These are phyloP conservation scores for Debaryomyces udenii DNA, from an alignment of 1,139 yeast genomes.

Conservation along the genomic window DNA sequence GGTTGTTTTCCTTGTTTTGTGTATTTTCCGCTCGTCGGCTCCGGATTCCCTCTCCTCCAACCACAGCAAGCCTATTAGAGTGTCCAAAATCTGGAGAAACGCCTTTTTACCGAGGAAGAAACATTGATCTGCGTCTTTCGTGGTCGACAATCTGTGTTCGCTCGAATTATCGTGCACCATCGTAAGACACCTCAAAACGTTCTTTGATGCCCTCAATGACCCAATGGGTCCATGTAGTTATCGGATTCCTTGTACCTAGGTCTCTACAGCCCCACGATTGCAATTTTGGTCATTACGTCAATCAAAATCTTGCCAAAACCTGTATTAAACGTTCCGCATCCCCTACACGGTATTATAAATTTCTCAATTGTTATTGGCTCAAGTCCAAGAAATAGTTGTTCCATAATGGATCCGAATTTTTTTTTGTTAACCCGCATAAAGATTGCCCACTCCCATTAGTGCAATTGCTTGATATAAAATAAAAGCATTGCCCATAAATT, in stretches of 20 bases:
- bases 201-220: too few species aligned
- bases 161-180: background rate
- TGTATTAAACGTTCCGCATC: slow-evolving; percentile 4
- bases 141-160: slow-evolving; percentile 12
- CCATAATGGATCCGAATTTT: slow-evolving; percentile 13
- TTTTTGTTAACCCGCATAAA: slow-evolving; percentile 11
- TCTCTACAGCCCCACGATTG: too few species aligned
- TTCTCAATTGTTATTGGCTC: slow-evolving; percentile 22
- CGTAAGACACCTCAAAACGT: too few species aligned
- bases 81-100: slow-evolving; percentile 19
- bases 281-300: too few species aligned
- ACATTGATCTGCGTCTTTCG: background rate
- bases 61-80: slow-evolving; percentile 11
- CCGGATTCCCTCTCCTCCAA: slow-evolving; percentile 16
- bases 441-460: slow-evolving; percentile 7
- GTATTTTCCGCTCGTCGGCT: slow-evolving; percentile 13
- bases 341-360: slow-evolving; percentile 20
- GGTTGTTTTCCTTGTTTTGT: too few species aligned
- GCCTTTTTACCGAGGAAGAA: background rate
- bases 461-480: slow-evolving; percentile 6
- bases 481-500: slow-evolving; percentile 6
- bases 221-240: too few species aligned
- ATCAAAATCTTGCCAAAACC: background rate
- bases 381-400: slow-evolving; percentile 4
- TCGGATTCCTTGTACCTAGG: too few species aligned